These are phyloP conservation scores for Trichoderma koningiopsis DNA, from an alignment of 2,329 filamentous ascomycete genomes.

Conservation along the genomic window DNA sequence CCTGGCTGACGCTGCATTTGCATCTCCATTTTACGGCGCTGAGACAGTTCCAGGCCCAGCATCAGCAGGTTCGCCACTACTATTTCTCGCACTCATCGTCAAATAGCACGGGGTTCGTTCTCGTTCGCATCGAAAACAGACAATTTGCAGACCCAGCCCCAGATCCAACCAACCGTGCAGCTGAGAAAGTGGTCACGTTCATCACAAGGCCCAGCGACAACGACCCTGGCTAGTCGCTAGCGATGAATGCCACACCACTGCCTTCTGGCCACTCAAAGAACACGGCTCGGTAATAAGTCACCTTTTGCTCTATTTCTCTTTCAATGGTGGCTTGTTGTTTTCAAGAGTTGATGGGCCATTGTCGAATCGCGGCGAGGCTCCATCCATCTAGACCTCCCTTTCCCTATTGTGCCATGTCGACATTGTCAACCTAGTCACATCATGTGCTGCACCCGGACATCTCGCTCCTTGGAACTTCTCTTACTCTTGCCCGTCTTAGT, in stretches of 20 bases:
- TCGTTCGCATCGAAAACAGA: not conserved
- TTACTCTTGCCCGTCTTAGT: not conserved
- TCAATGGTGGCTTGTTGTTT: too few species aligned
- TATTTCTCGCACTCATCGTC: not conserved
- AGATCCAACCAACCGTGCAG: not conserved
- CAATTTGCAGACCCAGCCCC: not conserved
- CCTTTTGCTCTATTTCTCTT: not conserved
- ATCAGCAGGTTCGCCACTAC: not conserved
- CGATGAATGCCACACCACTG: slow-evolving; percentile 19
- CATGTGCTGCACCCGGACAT: not conserved
- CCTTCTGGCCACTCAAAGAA: not conserved
- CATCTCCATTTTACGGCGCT: not conserved
- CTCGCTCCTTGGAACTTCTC: not conserved
- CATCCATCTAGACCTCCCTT: not conserved
- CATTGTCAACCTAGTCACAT: not conserved
- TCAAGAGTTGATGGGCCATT: not conserved
- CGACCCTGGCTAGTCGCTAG: slow-evolving; percentile 10
- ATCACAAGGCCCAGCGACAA: not conserved
- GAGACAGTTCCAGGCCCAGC: not conserved
- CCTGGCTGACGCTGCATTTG: not conserved
- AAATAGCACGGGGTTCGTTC: not conserved
- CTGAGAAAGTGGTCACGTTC: slow-evolving; percentile 15
- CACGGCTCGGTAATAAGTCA: not conserved
- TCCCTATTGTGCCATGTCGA: not conserved
- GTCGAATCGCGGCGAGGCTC: not conserved